Evolutionary conservation across 257 asterid genomes (phyloP).

Genomic region (Primulina eburnea): DNA sequence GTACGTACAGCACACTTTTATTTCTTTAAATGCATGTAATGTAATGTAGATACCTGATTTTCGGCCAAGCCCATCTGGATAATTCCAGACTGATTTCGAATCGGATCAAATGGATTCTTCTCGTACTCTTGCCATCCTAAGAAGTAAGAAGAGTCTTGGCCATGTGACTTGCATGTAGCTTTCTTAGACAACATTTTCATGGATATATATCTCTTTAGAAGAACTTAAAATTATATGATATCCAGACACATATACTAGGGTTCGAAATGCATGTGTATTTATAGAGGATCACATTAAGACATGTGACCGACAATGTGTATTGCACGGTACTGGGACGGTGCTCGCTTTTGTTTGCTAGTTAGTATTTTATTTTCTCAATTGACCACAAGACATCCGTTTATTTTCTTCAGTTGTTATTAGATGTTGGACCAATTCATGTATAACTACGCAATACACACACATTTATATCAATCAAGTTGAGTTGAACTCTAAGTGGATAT

Average conservation of each 20-base stretch:
- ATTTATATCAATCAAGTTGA: no score
- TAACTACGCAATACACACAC: no score
- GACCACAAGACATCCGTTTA: no score
- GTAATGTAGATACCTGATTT: slow-evolving; percentile 34
- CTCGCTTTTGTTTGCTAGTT: no score
- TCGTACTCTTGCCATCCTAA: slow-evolving; percentile 49
- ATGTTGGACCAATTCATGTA: no score
- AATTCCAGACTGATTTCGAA: slow-evolving; percentile 46
- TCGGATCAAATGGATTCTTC: slow-evolving; percentile 38
- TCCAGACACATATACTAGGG: background rate
- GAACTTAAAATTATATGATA: slow-evolving; percentile 7
- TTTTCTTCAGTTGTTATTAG: no score
- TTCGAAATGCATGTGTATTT: slow-evolving; percentile 1
- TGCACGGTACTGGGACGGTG: background rate
- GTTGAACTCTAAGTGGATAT: no score
- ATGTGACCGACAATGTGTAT: slow-evolving; percentile 2
- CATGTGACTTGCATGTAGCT: slow-evolving; percentile 48
- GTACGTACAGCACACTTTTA: no score
- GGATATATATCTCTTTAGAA: background rate
- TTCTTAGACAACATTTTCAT: slow-evolving; percentile 43
- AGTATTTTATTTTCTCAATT: no score
- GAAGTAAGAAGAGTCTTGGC: slow-evolving; percentile 54
- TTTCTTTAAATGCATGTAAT: no score
- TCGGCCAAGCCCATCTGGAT: slow-evolving; percentile 59
- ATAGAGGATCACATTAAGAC: slow-evolving; percentile 17